Percentiles rank a stretch among this genome's conserved stretches.
phyloP scores from a whole-genome alignment of 1,284 basidiomycete genomes.

The Pisolithus thermaeus region DNA sequence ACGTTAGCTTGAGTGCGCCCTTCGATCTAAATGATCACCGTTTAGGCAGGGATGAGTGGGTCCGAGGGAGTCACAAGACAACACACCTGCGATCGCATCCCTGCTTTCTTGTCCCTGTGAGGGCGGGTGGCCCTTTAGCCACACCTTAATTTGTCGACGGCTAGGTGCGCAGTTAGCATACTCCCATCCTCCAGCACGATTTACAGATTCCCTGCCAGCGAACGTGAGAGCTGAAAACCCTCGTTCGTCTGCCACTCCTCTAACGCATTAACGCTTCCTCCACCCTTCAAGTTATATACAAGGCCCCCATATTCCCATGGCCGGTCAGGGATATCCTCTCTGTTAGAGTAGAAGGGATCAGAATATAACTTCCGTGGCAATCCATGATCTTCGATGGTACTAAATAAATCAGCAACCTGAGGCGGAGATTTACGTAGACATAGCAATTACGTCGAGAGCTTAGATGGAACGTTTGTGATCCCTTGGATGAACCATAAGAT shows the following conservation, averaged over 20 bases:
- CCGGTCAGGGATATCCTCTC: slow-evolving; percentile 62
- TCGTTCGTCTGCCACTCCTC: slow-evolving; percentile 44
- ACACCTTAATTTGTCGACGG: slow-evolving; percentile 43
- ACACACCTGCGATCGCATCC: slow-evolving; percentile 49
- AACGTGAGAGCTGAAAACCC: slow-evolving; percentile 3
- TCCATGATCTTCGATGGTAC: slow-evolving; percentile 45
- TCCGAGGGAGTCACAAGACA: not conserved
- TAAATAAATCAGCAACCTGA: slow-evolving; percentile 43
- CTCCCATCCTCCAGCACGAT: slow-evolving; percentile 60
- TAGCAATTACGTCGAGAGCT: slow-evolving; percentile 5
- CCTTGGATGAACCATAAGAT: slow-evolving; percentile 13
- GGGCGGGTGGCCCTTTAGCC: slow-evolving; percentile 36
- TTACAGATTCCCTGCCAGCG: slow-evolving; percentile 1
- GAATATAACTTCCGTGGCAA: slow-evolving; percentile 66
- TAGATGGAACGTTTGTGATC: slow-evolving; percentile 4
- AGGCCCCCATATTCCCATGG: slow-evolving; percentile 80
- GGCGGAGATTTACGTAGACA: slow-evolving; percentile 57
- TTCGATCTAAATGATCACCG: slow-evolving; percentile 49
- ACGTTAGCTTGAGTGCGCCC: slow-evolving; percentile 72
- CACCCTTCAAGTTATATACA: slow-evolving; percentile 64
- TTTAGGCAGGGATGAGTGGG: not conserved
- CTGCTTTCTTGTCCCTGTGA: slow-evolving; percentile 8
- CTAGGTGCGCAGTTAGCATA: slow-evolving; percentile 66
- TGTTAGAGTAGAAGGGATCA: slow-evolving; percentile 75
- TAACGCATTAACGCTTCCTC: slow-evolving; percentile 44